phyloP scores from a whole-genome alignment of 306 rosid genomes.

The Quillaja saponaria region DNA sequence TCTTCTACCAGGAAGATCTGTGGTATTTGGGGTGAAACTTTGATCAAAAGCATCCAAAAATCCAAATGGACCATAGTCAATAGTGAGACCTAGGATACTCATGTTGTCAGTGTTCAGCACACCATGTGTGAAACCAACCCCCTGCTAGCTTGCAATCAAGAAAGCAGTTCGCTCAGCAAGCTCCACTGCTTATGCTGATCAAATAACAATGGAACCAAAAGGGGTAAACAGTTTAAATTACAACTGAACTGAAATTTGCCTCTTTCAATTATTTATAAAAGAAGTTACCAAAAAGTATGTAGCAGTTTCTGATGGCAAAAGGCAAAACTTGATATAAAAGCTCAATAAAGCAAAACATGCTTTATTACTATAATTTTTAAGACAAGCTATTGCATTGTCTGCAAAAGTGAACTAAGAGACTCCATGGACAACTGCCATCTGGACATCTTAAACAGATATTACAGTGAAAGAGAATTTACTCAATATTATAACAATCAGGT shows the following conservation, averaged over 20 bases:
- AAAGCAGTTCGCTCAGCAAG: constrained; percentile 94
- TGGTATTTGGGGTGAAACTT: constrained; percentile 88
- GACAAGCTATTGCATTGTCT: too few species aligned
- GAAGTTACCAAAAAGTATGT: too few species aligned
- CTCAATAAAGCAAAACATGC: constrained; percentile 9
- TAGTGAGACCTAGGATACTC: constrained; percentile 97
- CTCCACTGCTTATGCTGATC: constrained; percentile 93
- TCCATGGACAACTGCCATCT: too few species aligned
- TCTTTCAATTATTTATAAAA: constrained; percentile 3
- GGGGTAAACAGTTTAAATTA: constrained; percentile 18
- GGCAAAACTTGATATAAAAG: background rate
- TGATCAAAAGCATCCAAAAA: constrained; percentile 99
- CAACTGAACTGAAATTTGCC: background rate
- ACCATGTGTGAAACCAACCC: constrained; percentile 98
- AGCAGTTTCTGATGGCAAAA: too few species aligned
- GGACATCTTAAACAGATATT: too few species aligned
- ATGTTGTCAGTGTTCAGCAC: constrained; percentile 98
- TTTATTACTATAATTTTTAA: too few species aligned
- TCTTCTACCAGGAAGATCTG: constrained; percentile 98
- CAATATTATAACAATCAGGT: too few species aligned
- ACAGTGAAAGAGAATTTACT: too few species aligned
- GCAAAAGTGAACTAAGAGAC: too few species aligned
- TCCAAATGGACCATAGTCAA: constrained; percentile 98
- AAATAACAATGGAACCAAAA: constrained; percentile 22
- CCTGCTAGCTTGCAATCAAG: constrained; percentile 93